These are phyloP conservation scores for Nicotiana noctiflora DNA, from an alignment of 257 asterid species.

Conservation along the genomic window DNA sequence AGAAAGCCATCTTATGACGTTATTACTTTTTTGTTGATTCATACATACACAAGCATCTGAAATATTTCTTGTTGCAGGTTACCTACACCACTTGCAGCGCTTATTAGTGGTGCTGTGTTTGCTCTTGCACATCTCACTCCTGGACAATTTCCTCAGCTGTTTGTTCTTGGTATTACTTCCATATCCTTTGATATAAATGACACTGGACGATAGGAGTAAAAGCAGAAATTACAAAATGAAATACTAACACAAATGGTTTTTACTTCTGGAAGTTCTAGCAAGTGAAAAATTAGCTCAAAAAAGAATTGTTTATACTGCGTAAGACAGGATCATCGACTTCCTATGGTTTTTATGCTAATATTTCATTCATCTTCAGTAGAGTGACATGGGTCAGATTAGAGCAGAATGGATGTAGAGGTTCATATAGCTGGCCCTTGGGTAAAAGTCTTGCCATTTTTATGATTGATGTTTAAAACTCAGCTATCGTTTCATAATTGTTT, in stretches of 20 bases:
- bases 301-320: background rate
- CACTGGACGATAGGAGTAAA: background rate
- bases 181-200: background rate
- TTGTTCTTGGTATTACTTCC: slow-evolving; percentile 66
- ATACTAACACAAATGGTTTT: background rate
- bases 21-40: background rate
- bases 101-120: slow-evolving; percentile 80
- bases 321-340: background rate
- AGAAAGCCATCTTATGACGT: background rate
- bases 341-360: background rate
- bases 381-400: background rate
- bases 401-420: background rate
- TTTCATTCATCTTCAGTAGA: background rate
- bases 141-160: slow-evolving; percentile 86
- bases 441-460: no score
- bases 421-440: background rate
- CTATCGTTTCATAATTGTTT: background rate
- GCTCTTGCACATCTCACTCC: slow-evolving; percentile 94
- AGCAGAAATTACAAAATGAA: background rate
- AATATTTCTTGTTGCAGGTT: slow-evolving; percentile 53
- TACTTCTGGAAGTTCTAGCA: background rate
- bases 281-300: background rate
- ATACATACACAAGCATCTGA: background rate
- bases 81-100: slow-evolving; percentile 80
- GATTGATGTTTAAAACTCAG: background rate